Evolutionary conservation across 371 early-diverging fungal genomes (phyloP).

Genomic region (Catenaria anguillulae): DNA sequence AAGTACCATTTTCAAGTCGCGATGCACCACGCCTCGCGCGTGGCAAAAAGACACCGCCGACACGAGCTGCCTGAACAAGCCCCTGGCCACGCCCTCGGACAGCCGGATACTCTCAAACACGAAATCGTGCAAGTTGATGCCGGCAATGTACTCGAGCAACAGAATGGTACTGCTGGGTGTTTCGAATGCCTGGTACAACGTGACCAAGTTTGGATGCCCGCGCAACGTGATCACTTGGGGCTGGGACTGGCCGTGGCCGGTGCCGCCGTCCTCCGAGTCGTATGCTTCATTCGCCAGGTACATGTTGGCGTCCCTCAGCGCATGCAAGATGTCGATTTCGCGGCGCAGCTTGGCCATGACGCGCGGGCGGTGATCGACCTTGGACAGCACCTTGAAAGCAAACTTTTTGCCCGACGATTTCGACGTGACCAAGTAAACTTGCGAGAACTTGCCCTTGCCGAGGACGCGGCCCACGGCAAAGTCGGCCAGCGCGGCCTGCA

Average conservation of each 20-base stretch:
- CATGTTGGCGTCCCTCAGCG: not conserved
- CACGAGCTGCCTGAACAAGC: slow-evolving; percentile 1
- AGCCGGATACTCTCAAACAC: not conserved
- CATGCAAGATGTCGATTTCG: not conserved
- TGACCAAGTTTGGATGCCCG: not conserved
- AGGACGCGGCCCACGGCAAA: not conserved
- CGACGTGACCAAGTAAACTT: not conserved
- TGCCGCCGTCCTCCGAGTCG: not conserved
- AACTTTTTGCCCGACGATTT: not conserved
- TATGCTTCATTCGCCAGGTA: not conserved
- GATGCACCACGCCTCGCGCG: slow-evolving; percentile 3
- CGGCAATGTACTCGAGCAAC: not conserved
- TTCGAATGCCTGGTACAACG: not conserved
- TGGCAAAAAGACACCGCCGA: not conserved
- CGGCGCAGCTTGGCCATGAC: not conserved
- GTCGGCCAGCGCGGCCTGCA: not conserved
- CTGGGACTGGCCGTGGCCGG: no score
- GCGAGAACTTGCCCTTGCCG: slow-evolving; percentile 4
- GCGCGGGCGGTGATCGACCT: not conserved
- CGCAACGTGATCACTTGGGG: not conserved
- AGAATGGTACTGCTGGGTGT: not conserved
- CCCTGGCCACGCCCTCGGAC: not conserved
- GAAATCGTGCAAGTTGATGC: not conserved
- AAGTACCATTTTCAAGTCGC: slow-evolving; percentile 3
- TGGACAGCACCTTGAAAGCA: slow-evolving; percentile 1